These are phyloP conservation scores for Talaromyces ruber DNA, from an alignment of 495 filamentous ascomycete genomes.

Conservation along the genomic window DNA sequence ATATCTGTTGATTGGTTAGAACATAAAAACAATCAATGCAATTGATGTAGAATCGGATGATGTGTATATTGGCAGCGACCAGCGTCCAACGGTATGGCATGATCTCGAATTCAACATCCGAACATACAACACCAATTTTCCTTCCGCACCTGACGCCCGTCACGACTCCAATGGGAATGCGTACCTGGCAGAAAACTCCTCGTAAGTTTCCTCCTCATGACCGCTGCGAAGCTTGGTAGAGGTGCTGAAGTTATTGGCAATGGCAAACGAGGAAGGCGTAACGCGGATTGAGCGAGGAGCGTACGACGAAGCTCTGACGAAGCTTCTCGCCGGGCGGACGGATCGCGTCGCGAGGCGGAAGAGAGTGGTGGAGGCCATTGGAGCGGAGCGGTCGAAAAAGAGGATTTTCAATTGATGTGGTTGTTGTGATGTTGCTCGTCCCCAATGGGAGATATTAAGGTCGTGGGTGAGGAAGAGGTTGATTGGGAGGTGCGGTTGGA, in stretches of 20 bases:
- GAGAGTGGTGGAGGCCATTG: constrained; percentile 60
- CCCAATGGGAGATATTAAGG: constrained; percentile 14
- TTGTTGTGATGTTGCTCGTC: constrained; percentile 19
- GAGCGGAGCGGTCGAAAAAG: constrained; percentile 16
- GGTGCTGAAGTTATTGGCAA: constrained; percentile 60
- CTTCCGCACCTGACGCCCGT: background rate
- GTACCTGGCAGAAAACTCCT: constrained; percentile 98
- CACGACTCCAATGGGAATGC: constrained; percentile 26
- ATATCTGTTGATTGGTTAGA: constrained; percentile 54
- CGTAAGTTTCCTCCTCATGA: constrained; percentile 88
- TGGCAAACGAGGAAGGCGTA: constrained; percentile 27
- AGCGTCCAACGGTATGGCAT: background rate
- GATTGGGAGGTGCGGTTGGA: constrained; percentile 19
- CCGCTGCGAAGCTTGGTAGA: constrained; percentile 45
- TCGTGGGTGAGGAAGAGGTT: constrained; percentile 16
- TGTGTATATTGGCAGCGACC: background rate
- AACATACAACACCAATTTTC: background rate
- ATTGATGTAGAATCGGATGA: background rate
- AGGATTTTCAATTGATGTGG: constrained; percentile 9
- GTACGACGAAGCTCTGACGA: constrained; percentile 45
- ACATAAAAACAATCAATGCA: background rate
- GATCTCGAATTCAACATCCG: background rate
- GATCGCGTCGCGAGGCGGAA: constrained; percentile 64
- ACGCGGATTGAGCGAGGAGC: constrained; percentile 47
- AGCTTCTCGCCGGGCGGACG: constrained; percentile 46